Percentiles rank a stretch among this genome's conserved stretches.
Conservation (phyloP, 495 filamentous ascomycete genomes). For the Rostrohypoxylon terebratum region DNA sequence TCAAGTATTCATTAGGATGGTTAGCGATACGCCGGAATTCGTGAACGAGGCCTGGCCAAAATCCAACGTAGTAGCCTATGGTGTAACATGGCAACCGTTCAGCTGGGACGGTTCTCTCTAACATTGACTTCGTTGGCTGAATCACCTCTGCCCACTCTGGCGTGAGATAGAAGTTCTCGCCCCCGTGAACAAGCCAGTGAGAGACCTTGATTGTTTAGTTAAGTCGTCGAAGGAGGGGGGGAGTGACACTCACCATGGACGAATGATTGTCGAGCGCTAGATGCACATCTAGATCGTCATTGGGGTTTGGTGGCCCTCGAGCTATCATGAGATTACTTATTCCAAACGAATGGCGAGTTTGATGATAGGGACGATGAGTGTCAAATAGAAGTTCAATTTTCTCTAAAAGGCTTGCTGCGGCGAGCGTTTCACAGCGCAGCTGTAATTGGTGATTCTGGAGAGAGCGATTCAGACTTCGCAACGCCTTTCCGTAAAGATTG, state of each 20-base stretch:
- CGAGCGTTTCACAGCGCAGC: conserved; percentile 30
- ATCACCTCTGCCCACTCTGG: conserved; percentile 25
- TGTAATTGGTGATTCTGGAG: conserved; percentile 7
- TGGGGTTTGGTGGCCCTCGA: conserved; percentile 22
- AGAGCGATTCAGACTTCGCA: conserved; percentile 34
- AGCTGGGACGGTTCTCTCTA: neutral
- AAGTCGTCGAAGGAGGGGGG: neutral
- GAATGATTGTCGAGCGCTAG: conserved; percentile 37
- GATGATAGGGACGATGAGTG: conserved; percentile 10
- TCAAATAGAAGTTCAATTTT: conserved; percentile 30
- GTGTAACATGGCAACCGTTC: conserved; percentile 22
- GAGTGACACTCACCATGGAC: conserved; percentile 11
- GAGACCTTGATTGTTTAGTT: conserved; percentile 22
- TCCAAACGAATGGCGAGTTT: conserved; percentile 14
- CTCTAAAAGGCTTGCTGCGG: conserved; percentile 25
- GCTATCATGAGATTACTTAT: conserved; percentile 20
- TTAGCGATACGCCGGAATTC: conserved; percentile 4
- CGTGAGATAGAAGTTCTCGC: conserved; percentile 34
- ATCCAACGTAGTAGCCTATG: conserved; percentile 32
- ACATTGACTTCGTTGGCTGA: neutral
- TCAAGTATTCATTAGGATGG: conserved; percentile 10
- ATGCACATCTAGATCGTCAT: conserved; percentile 30
- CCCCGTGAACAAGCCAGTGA: conserved; percentile 23
- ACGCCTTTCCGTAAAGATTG: conserved; percentile 31
- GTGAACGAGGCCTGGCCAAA: conserved; percentile 26